Percentiles rank a stretch among this genome's conserved stretches.
Conservation (phyloP, 352 stramenopile genomes). For the Phytophthora podocarpi region DNA sequence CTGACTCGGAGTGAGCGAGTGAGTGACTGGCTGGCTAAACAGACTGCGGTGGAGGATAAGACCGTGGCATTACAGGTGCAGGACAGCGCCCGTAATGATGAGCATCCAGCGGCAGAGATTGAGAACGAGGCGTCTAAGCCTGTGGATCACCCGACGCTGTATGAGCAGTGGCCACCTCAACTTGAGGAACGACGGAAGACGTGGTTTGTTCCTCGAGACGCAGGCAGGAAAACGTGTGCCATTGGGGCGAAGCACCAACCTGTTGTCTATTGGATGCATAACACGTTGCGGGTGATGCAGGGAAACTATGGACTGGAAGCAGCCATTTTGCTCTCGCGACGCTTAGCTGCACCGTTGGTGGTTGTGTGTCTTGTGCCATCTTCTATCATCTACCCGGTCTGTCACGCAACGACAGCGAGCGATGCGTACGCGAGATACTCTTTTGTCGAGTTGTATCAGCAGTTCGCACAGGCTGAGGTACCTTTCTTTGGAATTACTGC, state of each 20-base stretch:
- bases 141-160: conserved; percentile 30
- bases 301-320: conserved; percentile 68
- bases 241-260: conserved; percentile 13
- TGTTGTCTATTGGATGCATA: conserved; percentile 79
- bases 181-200: conserved; percentile 50
- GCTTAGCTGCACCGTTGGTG: conserved; percentile 49
- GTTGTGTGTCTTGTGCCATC: conserved; percentile 51
- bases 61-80: neutral
- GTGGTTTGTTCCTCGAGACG: conserved; percentile 40
- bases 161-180: conserved; percentile 49
- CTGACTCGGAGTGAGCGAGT: conserved; percentile 22
- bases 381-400: conserved; percentile 57
- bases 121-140: neutral
- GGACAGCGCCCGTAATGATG: neutral
- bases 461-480: conserved; percentile 44
- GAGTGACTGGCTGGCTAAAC: conserved; percentile 30
- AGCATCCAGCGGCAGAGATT: neutral
- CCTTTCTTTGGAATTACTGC: conserved; percentile 54
- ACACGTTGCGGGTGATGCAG: conserved; percentile 57
- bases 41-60: neutral
- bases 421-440: conserved; percentile 68
- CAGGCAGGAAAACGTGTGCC: conserved; percentile 4
- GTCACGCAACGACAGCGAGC: conserved; percentile 55
- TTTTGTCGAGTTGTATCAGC: conserved; percentile 50
- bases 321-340: conserved; percentile 49